phyloP scores from a whole-genome alignment of 176 grass and related monocot species.

The Alloteropsis semialata region DNA sequence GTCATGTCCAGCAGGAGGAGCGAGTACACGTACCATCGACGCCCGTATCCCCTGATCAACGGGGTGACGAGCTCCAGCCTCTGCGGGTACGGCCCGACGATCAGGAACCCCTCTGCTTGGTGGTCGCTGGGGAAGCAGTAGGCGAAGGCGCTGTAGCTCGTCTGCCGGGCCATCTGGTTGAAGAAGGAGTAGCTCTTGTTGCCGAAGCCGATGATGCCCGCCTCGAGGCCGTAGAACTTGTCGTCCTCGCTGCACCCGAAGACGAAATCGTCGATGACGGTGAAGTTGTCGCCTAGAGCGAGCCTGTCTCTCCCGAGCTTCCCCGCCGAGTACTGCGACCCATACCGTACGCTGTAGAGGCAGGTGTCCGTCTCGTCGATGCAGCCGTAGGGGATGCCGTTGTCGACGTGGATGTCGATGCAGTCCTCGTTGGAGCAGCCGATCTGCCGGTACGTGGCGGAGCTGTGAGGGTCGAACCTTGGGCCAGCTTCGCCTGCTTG shows the following conservation, averaged over 20 bases:
- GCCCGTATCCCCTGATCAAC: not conserved
- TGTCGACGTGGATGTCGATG: not conserved
- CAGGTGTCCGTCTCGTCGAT: constrained; percentile 18
- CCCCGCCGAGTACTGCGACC: constrained; percentile 14
- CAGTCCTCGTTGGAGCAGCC: constrained; percentile 13
- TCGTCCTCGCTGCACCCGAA: constrained; percentile 33
- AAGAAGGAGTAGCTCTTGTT: constrained; percentile 27
- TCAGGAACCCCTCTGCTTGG: not conserved
- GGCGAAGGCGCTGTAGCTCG: constrained; percentile 10
- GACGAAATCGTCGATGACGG: constrained; percentile 1
- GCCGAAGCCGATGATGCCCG: constrained; percentile 15
- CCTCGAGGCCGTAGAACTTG: not conserved
- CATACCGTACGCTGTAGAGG: constrained; percentile 30
- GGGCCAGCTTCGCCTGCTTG: not conserved
- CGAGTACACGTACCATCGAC: not conserved
- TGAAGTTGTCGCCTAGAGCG: not conserved
- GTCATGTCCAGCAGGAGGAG: not conserved
- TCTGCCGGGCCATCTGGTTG: constrained; percentile 9
- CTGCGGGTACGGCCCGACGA: constrained; percentile 13
- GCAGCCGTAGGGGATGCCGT: constrained; percentile 18
- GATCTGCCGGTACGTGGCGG: not conserved
- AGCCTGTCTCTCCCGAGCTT: constrained; percentile 21
- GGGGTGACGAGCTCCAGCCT: not conserved
- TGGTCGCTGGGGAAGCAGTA: constrained; percentile 25
- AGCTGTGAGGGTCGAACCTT: not conserved